Conservation (phyloP, 1,284 basidiomycete species). For the Pyrrhoderma noxium region DNA sequence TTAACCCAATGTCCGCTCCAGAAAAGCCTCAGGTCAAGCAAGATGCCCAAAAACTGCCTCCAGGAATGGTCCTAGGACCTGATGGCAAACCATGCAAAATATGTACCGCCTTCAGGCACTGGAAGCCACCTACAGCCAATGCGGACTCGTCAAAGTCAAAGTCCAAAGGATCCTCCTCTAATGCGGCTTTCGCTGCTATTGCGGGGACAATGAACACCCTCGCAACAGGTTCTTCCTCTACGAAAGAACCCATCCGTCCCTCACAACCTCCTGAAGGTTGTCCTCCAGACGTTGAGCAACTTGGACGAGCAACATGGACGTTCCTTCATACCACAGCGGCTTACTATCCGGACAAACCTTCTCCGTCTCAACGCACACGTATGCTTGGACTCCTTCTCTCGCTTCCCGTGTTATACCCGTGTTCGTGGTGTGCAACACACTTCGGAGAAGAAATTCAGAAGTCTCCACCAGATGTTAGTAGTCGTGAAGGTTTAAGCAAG, state of each 20-base stretch:
- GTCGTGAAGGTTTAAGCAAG: constrained; percentile 57
- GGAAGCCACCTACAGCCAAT: constrained; percentile 42
- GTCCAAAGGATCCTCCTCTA: constrained; percentile 8
- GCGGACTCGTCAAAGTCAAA: constrained; percentile 22
- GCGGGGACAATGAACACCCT: constrained; percentile 36
- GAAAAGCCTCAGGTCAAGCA: constrained; percentile 2
- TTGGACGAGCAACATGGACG: constrained; percentile 90
- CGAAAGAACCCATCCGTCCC: constrained; percentile 13
- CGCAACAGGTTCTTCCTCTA: constrained; percentile 28
- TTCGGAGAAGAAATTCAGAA: constrained; percentile 60
- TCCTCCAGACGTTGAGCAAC: constrained; percentile 79
- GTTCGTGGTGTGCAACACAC: constrained; percentile 76
- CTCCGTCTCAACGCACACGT: constrained; percentile 61
- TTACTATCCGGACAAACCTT: constrained; percentile 82
- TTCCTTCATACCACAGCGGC: constrained; percentile 92
- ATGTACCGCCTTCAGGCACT: constrained; percentile 75
- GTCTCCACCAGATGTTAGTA: constrained; percentile 69
- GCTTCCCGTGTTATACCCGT: constrained; percentile 81
- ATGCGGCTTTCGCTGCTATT: constrained; percentile 25
- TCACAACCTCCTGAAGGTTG: constrained; percentile 59
- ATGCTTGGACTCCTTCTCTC: constrained; percentile 76
- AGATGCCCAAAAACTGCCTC: constrained; percentile 36
- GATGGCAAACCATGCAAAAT: constrained; percentile 94
- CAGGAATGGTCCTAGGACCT: constrained; percentile 80
- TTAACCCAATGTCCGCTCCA: not conserved